A percentile compares a stretch with the other conserved stretches of the same genome.
phyloP scores from a whole-genome alignment of 768 basidiomycete genomes.

The Trametes elegans region DNA sequence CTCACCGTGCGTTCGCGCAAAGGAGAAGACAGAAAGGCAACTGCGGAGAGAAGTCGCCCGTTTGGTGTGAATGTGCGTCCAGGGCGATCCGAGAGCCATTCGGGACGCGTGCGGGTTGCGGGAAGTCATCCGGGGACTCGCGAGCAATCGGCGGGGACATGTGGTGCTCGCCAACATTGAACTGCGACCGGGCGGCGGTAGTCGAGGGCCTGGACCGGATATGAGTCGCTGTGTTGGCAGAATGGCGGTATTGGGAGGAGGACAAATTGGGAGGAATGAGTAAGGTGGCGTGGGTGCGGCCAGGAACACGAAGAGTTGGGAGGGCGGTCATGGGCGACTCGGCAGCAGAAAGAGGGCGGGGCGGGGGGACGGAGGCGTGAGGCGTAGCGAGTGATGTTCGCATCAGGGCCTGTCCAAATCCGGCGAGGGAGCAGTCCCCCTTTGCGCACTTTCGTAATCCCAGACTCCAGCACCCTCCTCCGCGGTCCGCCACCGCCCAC shows the following conservation, averaged over 20 bases:
- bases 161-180: slow-evolving; percentile 7
- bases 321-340: slow-evolving; percentile 12
- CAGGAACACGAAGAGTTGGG: slow-evolving; percentile 5
- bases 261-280: neutral
- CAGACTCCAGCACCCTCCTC: neutral
- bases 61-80: neutral
- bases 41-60: neutral
- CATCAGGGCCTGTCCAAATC: neutral
- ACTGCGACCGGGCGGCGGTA: neutral
- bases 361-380: slow-evolving; percentile 1
- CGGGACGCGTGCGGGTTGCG: neutral
- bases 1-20: neutral
- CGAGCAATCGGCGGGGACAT: slow-evolving; percentile 3
- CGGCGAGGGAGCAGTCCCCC: neutral
- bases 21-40: neutral
- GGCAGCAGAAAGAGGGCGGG: neutral
- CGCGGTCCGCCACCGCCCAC: too few species aligned
- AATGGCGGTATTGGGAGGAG: neutral
- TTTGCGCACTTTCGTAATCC: slow-evolving; percentile 11
- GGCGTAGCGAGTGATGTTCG: slow-evolving; percentile 7
- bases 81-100: slow-evolving; percentile 1
- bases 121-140: neutral
- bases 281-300: slow-evolving; percentile 4
- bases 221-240: neutral
- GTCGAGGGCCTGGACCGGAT: neutral